Base-by-base conservation (phyloP, 331 rosid genomes). In the Spiraea crenata region DNA sequence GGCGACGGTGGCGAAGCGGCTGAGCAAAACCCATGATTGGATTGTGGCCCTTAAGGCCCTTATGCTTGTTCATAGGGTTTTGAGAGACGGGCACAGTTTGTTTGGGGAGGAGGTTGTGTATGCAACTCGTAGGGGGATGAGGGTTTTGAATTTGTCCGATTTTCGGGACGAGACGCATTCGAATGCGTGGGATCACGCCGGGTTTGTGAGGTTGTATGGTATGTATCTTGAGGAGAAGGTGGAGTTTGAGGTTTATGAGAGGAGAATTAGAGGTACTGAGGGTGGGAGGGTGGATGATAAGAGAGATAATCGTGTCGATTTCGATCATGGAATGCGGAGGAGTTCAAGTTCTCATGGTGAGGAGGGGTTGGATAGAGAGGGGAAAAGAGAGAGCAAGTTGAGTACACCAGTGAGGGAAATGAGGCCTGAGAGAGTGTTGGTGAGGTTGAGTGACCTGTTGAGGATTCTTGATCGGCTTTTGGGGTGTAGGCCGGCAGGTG, bases 1-100 rank as follows among this genome's bases (percentile, higher is more conserved):
- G 35, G 47, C 86, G 40, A 78, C 96, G 5, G 42, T 90, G 12
- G 80, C 97, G 1, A 90, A 65, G 86, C 85, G 98, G 55, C 72
- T 92, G 11, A 73, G 81, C n/a, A 93, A 87, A 69, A 93, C 98
- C 7, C 89, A 84, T 8, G 92, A 93, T 63, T 90, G 97, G 98
- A 88, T 88, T 56, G 98, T 93, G 76, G 98, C 96, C 8, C 85
- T 93, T 6, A 93, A 93, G 83, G 83, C 85, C 0, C 81, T 93
- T 47, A 82, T 90, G 92, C 96, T 93, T 60, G 89, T 93, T 52
- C 98, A 93, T 50, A 63, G 92, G 76, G 69, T 90, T 62, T 45
- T 88, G 83, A 80, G 75, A 61, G 96, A 93, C 37, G 97, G 96
- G 9, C 96, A 88, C 68, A 85, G 89, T 12, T 46, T 82, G 50